Base-by-base conservation (phyloP, 306 rosid species). In the Acacia melanoxylon region DNA sequence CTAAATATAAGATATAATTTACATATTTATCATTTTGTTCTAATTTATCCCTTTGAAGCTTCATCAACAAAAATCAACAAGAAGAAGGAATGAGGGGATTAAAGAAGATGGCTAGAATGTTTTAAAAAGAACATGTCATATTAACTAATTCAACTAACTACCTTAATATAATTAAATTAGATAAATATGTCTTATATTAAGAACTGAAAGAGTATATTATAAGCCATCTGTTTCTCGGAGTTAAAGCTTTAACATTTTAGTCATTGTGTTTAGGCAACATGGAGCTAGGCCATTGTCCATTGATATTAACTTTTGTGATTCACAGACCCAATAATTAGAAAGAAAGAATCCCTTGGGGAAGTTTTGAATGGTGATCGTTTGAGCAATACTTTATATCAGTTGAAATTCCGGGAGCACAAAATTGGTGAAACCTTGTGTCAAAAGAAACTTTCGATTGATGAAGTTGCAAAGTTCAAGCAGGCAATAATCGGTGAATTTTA, bases 311-410 rank as follows among this genome's bases (percentile, higher is more conserved):
- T 52, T 81, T 29, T 68, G 29, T 77, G 80, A 46, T 67, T 80
- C 79, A 83, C 94, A 94, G 97, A 88, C 86, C 90, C 89, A 75
- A 74, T 92, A 51, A 89, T 90, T 72, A 86, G 46, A 84, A 91
- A 91, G 92, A 90, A 83, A 81, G 97, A 91, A 77, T 85, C 98
- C 74, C 88, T 94, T 63, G 98, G 98, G 59, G 97, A 94, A 85
- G 92, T 93, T 76, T 80, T 94, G 80, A 91, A 87, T 74, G 97
- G 97, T 65, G 97, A 94, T 80, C 93, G 97, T 40, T 87, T 94
- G 82, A 70, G 89, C 81, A 91, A 85, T 84, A 75, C 90, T 79
- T 76, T 89, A 51, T 89, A 89, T 86, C 85, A 82, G 75, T 84
- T 92, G 79, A 92, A 89, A 85, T 92, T 94, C 82, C 77, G 85